phyloP scores from a whole-genome alignment of 371 early-diverging fungal genomes.

The Basidiobolus heterosporus region DNA sequence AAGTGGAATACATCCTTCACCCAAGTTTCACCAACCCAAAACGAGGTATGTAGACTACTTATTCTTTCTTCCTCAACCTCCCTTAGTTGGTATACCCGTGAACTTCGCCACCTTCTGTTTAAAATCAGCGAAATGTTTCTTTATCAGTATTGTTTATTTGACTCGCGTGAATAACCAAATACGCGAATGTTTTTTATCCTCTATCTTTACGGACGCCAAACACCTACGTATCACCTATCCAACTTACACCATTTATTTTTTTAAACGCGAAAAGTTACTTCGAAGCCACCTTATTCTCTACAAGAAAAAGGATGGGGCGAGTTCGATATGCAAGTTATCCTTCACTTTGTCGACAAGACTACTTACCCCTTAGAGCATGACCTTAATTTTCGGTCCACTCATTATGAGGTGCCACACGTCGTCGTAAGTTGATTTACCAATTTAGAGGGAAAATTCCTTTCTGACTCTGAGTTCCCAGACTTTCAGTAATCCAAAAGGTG shows the following conservation, averaged over 20 bases:
- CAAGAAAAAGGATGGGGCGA: conserved; percentile 54
- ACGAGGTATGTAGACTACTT: conserved; percentile 9
- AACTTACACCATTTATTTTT: background rate
- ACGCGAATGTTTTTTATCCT: too few species aligned
- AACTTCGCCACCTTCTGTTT: too few species aligned
- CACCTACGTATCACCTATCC: too few species aligned
- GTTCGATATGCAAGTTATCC: conserved; percentile 42
- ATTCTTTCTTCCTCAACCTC: background rate
- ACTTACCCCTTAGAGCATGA: conserved; percentile 35
- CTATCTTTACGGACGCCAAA: too few species aligned
- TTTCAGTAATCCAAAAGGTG: too few species aligned
- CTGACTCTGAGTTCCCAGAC: too few species aligned
- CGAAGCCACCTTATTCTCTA: conserved; percentile 1
- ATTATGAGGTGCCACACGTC: conserved; percentile 26
- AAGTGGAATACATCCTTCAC: conserved; percentile 57
- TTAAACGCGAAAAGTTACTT: background rate
- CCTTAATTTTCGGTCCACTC: conserved; percentile 35
- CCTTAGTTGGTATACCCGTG: too few species aligned
- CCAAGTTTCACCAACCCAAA: conserved; percentile 43
- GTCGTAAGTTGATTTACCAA: background rate
- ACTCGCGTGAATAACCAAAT: too few species aligned
- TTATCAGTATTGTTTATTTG: too few species aligned
- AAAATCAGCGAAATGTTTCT: too few species aligned
- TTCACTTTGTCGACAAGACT: conserved; percentile 26
- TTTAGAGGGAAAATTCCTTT: too few species aligned